Base-by-base conservation (phyloP, 176 grass and related monocot species). In the Eragrostis nindensis region DNA sequence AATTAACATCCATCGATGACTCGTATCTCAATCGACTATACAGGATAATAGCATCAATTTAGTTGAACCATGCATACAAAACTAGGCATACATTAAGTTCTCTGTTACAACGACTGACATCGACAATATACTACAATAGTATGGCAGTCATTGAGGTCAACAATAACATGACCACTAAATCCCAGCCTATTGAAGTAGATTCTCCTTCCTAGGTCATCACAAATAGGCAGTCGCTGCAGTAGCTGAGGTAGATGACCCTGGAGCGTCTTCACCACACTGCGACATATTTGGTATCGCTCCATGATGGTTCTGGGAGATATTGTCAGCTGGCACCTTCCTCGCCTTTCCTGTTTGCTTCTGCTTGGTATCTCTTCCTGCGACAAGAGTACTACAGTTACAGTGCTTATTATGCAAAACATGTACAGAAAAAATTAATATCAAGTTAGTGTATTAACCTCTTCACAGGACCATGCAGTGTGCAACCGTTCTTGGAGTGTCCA, bases 341-440 rank as follows among this genome's bases (percentile, higher is more conserved):
- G 27, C 8, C 57, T 12, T 62, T 44, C 22, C 25, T 32, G 41
- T 26, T 19, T 42, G 44, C 25, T 62, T 62, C 74, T 30, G 74
- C 56, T 77, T 77, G 56, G 41, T 26, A 46, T 62, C 57, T 62
- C 57, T 62, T 77, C 57, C 74, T 62, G 26, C 16, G 46, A 62
- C 25, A 46, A 27, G 62, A 73, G 10, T 53, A 46, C 26, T 62
- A n/a, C 24, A 77, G 57, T 77, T 30, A 45, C 5, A 18, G 24
- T 46, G 25, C 40, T 45, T 24, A 44, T 45, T 24, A 44, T 24
- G 18, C 19, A 29, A 76, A 61, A 25, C 56, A 29, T 60, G 38
- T 27, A 76, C 74, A 76, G 55, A 22, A 5, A 5, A 19, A 12
- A 8, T 6, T 45, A 27, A 30, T 24, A 19, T 62, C 16, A 19